Base-by-base conservation (phyloP, 2,329 filamentous ascomycete species). In the Torrubiellomyces zombiae region DNA sequence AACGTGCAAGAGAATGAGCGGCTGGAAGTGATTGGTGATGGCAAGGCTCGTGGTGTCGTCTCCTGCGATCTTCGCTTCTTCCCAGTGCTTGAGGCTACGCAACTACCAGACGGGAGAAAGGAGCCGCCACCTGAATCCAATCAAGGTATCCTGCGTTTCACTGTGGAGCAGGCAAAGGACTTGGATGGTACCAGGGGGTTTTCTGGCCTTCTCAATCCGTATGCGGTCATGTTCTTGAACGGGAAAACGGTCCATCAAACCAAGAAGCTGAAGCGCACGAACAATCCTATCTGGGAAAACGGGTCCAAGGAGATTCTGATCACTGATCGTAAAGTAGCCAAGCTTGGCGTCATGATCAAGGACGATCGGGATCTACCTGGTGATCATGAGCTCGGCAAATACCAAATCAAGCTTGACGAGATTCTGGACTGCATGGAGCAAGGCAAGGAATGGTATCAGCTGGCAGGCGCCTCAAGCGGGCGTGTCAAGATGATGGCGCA, bases 231-330 rank as follows among this genome's bases (percentile, higher is more conserved):
- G 25, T 64, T 94, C 21, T 68, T 98, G 38, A 98, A 98, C 41
- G 79, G 82, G 34, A 92, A 89, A 52, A 77, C 91, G 45, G 67
- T 95, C 4, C 83, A 93, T 40, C 65, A 72, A 28, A 92, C 85
- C 26, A 81, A 83, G 54, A 91, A 85, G 51, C 66, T 94, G 40
- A 98, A 95, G 65, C 76, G 86, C 32, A 95, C 83, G 31, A 98
- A 98, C 55, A 89, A 93, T 40, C 89, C 89, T 6, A 85, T 98
- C 40, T 98, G 85, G 75, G 76, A 86, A 27, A 77, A 95, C 44
- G 80, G 80, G 6, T 78, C 74, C 38, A 93, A 93, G 54, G 89
- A 98, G 45, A 72, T 98, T 38, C 70, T 98, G 32, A 86, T 98
- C 44, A 94, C 85, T 1, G 85, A 98, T 46, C 75, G 80, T 33